A percentile compares a stretch with the other conserved stretches of the same genome.
These are phyloP conservation scores for Monilinia fructicola DNA, from an alignment of 2,329 filamentous ascomycete genomes.

Conservation along the genomic window DNA sequence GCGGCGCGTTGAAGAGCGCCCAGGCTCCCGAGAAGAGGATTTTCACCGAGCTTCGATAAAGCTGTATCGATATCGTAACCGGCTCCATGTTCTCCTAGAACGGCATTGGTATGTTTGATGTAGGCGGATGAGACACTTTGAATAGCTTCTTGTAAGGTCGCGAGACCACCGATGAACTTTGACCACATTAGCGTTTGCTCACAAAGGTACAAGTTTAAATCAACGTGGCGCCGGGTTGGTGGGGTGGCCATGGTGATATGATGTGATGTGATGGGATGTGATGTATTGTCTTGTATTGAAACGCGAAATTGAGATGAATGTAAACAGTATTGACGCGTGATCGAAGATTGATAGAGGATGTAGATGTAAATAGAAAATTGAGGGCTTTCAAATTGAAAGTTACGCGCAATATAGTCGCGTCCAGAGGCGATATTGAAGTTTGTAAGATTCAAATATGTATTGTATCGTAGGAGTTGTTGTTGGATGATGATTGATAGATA, in stretches of 20 bases:
- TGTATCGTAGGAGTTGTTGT: too few species aligned
- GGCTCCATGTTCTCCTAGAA: slow-evolving; percentile 64
- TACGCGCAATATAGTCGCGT: slow-evolving; percentile 33
- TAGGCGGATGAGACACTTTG: slow-evolving; percentile 80
- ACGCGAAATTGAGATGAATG: slow-evolving; percentile 25
- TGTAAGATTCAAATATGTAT: too few species aligned
- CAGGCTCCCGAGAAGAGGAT: slow-evolving; percentile 42
- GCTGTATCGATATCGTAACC: slow-evolving; percentile 45
- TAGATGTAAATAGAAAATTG: slow-evolving; percentile 14
- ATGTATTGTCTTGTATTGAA: neutral
- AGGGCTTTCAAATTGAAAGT: slow-evolving; percentile 22
- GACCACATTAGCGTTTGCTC: slow-evolving; percentile 35
- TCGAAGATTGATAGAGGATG: neutral
- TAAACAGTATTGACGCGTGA: slow-evolving; percentile 38
- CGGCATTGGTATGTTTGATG: slow-evolving; percentile 81
- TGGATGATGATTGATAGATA: too few species aligned
- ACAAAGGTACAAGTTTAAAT: slow-evolving; percentile 28
- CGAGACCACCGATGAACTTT: slow-evolving; percentile 74
- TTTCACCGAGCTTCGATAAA: slow-evolving; percentile 48
- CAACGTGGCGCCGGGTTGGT: slow-evolving; percentile 27
- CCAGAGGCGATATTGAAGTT: neutral
- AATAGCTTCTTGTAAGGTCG: slow-evolving; percentile 76
- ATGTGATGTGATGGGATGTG: too few species aligned
- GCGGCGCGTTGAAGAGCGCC: slow-evolving; percentile 40
- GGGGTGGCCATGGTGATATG: slow-evolving; percentile 23